A percentile compares a stretch with the other conserved stretches of the same genome.
These are phyloP conservation scores for Cutaneotrichosporon cavernicola DNA, from an alignment of 1,284 basidiomycete genomes.

Conservation along the genomic window DNA sequence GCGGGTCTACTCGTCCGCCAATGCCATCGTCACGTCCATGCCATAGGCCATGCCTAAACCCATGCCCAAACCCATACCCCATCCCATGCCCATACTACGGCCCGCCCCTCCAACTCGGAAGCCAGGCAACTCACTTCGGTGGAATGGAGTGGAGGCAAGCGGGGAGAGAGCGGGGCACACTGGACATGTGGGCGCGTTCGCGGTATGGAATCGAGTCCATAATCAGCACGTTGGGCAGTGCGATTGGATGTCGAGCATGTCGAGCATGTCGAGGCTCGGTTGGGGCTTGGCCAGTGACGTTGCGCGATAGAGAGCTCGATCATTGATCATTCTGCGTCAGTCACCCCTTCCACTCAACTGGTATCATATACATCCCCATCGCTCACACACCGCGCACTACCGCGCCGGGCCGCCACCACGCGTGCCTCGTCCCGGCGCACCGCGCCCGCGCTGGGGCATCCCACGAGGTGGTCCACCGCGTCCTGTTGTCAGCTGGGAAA, in stretches of 20 bases:
- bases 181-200: background rate
- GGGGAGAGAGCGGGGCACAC: background rate
- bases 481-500: slow-evolving; percentile 18
- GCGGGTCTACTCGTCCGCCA: background rate
- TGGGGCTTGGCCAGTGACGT: background rate
- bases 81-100: background rate
- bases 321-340: background rate
- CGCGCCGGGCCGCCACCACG: slow-evolving; percentile 21
- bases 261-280: background rate
- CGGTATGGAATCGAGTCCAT: background rate
- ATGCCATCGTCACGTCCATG: background rate
- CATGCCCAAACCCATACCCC: no score
- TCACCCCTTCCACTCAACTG: background rate
- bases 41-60: no score
- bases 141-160: background rate
- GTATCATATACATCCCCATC: background rate
- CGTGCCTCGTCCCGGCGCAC: slow-evolving; percentile 31
- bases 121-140: background rate
- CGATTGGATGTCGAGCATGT: no score
- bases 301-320: background rate
- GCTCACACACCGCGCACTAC: background rate
- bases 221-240: background rate
- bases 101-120: background rate
- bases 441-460: slow-evolving; percentile 29
- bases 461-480: slow-evolving; percentile 35